Conservation (phyloP, 495 filamentous ascomycete species). For the Penicillium bovifimosum region DNA sequence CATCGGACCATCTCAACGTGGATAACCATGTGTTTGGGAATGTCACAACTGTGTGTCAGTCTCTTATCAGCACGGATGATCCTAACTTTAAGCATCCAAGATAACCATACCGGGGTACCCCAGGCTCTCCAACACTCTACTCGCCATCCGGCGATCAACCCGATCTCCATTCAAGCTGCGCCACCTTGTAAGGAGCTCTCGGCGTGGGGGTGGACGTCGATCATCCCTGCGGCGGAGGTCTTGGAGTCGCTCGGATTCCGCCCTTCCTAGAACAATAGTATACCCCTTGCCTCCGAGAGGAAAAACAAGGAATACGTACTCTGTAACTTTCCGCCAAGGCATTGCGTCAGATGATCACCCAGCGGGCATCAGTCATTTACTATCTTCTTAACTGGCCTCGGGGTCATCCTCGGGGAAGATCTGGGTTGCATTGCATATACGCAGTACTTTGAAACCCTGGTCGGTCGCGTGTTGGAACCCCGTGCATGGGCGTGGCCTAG, state of each 20-base stretch:
- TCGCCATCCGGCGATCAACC: not conserved
- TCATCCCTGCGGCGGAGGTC: not conserved
- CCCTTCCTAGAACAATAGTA: not conserved
- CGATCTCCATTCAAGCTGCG: not conserved
- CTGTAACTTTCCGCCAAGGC: not conserved
- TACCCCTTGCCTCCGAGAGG: not conserved
- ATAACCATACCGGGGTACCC: not conserved
- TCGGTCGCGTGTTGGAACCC: not conserved
- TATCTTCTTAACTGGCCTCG: not conserved
- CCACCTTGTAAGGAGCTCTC: not conserved
- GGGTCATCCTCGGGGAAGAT: not conserved
- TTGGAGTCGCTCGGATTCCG: not conserved
- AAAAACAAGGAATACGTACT: not conserved
- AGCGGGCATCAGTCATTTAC: not conserved
- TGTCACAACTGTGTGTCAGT: slow-evolving; percentile 4
- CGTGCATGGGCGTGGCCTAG: not conserved
- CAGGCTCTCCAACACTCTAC: not conserved
- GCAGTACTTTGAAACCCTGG: too few species aligned
- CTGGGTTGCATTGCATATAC: not conserved
- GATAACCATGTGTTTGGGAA: not conserved
- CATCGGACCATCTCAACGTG: too few species aligned
- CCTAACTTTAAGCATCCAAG: not conserved
- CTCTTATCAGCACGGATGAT: slow-evolving; percentile 1
- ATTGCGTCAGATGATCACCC: not conserved
- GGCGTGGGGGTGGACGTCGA: not conserved